A percentile compares a stretch with the other conserved stretches of the same genome.
Evolutionary conservation across 1,139 yeast genomes (phyloP).

Genomic region (Cylindricascospora bacillispora): DNA sequence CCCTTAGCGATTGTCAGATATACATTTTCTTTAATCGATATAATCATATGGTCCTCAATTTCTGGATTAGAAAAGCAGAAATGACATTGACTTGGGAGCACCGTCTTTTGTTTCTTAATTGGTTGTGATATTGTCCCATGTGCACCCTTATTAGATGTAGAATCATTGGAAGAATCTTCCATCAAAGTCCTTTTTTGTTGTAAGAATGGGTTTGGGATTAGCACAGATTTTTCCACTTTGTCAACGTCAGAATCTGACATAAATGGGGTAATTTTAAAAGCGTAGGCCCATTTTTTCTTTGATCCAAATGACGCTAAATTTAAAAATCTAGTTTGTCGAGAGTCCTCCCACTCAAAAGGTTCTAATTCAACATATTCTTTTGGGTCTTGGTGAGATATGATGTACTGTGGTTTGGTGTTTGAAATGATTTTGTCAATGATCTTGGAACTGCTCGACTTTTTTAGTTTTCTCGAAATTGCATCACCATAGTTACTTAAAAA

Average conservation of each 20-base stretch:
- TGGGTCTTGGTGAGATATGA: constrained; percentile 41
- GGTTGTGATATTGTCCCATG: constrained; percentile 3
- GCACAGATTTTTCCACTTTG: constrained; percentile 9
- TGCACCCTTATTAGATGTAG: background rate
- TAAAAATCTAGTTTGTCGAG: constrained; percentile 42
- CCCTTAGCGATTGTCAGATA: constrained; percentile 82
- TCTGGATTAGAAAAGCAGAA: constrained; percentile 76
- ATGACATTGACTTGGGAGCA: constrained; percentile 54
- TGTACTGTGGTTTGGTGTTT: constrained; percentile 45
- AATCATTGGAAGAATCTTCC: background rate
- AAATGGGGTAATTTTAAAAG: constrained; percentile 35
- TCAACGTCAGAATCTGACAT: constrained; percentile 6
- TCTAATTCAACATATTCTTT: constrained; percentile 43
- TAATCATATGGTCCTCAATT: constrained; percentile 68
- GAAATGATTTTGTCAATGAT: constrained; percentile 37
- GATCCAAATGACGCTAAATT: constrained; percentile 50
- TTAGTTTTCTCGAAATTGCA: constrained; percentile 24
- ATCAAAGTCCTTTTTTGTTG: no score
- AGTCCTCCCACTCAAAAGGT: constrained; percentile 43
- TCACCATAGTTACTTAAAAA: constrained; percentile 52
- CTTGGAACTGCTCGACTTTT: constrained; percentile 20
- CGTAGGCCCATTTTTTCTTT: constrained; percentile 57
- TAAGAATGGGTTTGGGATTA: constrained; percentile 32
- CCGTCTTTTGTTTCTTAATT: constrained; percentile 25
- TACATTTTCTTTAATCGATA: constrained; percentile 53